phyloP scores from a whole-genome alignment of 2,329 filamentous ascomycete genomes.

The Thielaviopsis punctulata region DNA sequence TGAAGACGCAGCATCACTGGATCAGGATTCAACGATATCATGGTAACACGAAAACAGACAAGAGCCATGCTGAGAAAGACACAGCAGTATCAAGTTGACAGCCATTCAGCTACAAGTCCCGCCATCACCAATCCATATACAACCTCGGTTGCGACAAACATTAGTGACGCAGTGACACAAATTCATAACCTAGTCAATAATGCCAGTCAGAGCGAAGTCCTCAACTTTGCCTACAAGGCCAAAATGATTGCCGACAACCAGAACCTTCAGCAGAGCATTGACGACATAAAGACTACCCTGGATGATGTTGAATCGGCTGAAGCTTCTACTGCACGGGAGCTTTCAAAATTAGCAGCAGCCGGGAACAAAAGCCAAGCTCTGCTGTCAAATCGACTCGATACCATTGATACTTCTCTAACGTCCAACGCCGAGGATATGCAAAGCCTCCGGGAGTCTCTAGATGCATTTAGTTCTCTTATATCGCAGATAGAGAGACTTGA shows the following conservation, averaged over 20 bases:
- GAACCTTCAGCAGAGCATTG: neutral
- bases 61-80: neutral
- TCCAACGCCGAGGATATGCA: constrained; percentile 2
- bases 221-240: constrained; percentile 10
- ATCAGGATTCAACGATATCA: too few species aligned
- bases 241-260: constrained; percentile 8
- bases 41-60: neutral
- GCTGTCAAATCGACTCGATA: constrained; percentile 4
- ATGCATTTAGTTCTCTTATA: neutral
- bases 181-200: constrained; percentile 5
- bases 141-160: neutral
- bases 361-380: neutral
- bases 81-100: neutral
- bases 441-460: constrained; percentile 3
- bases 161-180: neutral
- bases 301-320: constrained; percentile 7
- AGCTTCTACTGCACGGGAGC: constrained; percentile 4
- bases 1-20: too few species aligned
- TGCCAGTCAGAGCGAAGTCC: constrained; percentile 3
- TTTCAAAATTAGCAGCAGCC: constrained; percentile 3
- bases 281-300: constrained; percentile 6
- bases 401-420: constrained; percentile 1
- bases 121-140: neutral
- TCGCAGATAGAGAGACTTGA: constrained; percentile 7
- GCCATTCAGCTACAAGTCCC: neutral